These are phyloP conservation scores for Citrus australasica DNA, from an alignment of 345 rosid genomes.

Conservation along the genomic window DNA sequence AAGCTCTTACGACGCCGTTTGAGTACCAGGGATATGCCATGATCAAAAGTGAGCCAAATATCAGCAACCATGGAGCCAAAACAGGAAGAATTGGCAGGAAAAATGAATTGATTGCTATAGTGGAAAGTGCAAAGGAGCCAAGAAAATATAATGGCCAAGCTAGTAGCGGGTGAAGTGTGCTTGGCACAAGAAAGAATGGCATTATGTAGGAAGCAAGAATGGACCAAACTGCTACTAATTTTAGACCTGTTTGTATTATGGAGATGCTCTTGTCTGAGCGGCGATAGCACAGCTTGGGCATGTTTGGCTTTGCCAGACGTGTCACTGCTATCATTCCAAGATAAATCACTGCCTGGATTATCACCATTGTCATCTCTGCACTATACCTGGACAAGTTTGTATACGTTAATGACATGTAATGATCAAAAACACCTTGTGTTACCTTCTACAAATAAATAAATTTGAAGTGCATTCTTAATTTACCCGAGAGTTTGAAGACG, in stretches of 20 bases:
- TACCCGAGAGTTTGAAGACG: conserved; percentile 78
- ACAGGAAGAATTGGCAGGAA: conserved; percentile 61
- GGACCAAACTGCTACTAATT: conserved; percentile 60
- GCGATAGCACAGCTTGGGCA: conserved; percentile 80
- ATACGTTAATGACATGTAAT: background rate
- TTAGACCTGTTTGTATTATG: conserved; percentile 51
- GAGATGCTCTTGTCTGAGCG: conserved; percentile 51
- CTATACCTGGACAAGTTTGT: conserved; percentile 43
- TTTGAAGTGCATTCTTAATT: background rate
- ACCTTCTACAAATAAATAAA: background rate
- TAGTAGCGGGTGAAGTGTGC: conserved; percentile 72
- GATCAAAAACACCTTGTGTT: background rate
- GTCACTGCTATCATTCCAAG: conserved; percentile 59
- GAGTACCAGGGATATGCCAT: conserved; percentile 82
- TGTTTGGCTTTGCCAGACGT: conserved; percentile 58
- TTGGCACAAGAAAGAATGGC: conserved; percentile 77
- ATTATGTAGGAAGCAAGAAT: conserved; percentile 67
- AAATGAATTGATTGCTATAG: conserved; percentile 58
- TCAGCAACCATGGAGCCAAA: conserved; percentile 59
- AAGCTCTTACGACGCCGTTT: conserved; percentile 66
- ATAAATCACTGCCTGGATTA: conserved; percentile 60
- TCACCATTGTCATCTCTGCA: conserved; percentile 65
- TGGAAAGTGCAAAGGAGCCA: conserved; percentile 61
- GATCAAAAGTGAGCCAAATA: conserved; percentile 63
- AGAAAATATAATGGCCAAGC: conserved; percentile 85